Conservation (phyloP, 768 basidiomycete species). For the Russula brevipes region DNA sequence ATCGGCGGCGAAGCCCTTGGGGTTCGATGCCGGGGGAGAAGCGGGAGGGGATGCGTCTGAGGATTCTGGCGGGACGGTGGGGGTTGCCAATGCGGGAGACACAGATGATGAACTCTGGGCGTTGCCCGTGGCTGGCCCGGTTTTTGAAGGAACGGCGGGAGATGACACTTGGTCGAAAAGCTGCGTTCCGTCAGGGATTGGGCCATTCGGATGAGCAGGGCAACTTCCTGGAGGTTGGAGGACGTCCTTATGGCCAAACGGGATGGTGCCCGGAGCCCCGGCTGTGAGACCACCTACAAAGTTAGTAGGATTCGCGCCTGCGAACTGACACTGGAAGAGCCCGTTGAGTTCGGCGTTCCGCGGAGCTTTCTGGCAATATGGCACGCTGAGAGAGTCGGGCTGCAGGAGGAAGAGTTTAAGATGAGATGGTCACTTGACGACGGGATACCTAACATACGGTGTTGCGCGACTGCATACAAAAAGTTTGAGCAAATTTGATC, state of each 20-base stretch:
- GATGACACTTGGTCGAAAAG: conserved; percentile 34
- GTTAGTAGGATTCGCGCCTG: conserved; percentile 39
- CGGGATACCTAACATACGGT: conserved; percentile 35
- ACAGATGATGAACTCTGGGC: conserved; percentile 15
- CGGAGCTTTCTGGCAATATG: conserved; percentile 52
- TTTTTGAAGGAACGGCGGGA: conserved; percentile 31
- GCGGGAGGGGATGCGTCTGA: neutral
- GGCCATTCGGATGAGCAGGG: conserved; percentile 43
- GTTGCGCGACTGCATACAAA: conserved; percentile 54
- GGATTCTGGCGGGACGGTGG: neutral
- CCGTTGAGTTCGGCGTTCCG: conserved; percentile 49
- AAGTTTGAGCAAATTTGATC: conserved; percentile 50
- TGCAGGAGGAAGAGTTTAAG: conserved; percentile 21
- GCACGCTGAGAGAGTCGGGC: conserved; percentile 42
- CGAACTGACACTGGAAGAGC: conserved; percentile 56
- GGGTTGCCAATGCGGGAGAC: neutral
- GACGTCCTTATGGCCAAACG: conserved; percentile 41
- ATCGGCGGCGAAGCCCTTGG: conserved; percentile 25
- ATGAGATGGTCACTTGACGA: neutral
- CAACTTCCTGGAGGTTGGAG: conserved; percentile 48
- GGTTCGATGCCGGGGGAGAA: neutral
- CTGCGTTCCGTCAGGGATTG: conserved; percentile 47
- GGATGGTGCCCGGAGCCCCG: conserved; percentile 48
- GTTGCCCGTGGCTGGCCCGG: neutral
- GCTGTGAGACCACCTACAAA: conserved; percentile 43